Evolutionary conservation across 2,329 filamentous ascomycete species (phyloP), one percentile per base, ranked within the genome.

Genomic region (Fusarium foetens): DNA sequence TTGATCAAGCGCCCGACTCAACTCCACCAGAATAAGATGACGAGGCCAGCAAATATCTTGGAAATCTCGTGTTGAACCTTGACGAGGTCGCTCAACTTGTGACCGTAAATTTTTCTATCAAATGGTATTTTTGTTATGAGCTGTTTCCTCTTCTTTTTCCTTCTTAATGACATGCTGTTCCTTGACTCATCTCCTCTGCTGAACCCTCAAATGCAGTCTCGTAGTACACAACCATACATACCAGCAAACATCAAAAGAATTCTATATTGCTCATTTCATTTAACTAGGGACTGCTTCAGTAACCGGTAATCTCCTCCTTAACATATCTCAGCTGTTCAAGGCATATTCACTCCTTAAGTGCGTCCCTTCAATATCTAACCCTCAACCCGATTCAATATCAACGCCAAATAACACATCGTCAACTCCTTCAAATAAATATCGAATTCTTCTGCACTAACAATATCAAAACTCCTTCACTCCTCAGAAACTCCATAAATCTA

Each of bases 1-100:
- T 72, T 72, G 55, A 72, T 66, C 49, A 72, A 72, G 69, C 69
- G 69, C 69, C 69, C 51, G 33, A 46, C 38, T 46, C 31, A 52
- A 61, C 41, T 70, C 68, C 66, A 70, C 66, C 39, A 52, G 17
- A 70, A 43, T 42, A 23, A 48, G 45, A 58, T 45, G 45, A 57
- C 39, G 57, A 65, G 58, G 48, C 42, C 54, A 48, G 51, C 35
- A 55, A 53, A 53, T 67, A 43, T 43, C 19, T 67, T 53, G 36
- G 41, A 25, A 43, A 17, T 41, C 23, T 66, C 31, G 33, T 59
- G 31, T 54, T 45, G 36, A 43, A 42, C 16, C 39, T 52, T 53
- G 29, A 25, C 16, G 29, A 55, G 42, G 36, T 46, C 54, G 41
- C 36, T 58, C 14, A 55, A 25, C 48, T 59, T 25, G 36, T 58